phyloP scores from a whole-genome alignment of 257 asterid genomes.

The Buddleja alternifolia region DNA sequence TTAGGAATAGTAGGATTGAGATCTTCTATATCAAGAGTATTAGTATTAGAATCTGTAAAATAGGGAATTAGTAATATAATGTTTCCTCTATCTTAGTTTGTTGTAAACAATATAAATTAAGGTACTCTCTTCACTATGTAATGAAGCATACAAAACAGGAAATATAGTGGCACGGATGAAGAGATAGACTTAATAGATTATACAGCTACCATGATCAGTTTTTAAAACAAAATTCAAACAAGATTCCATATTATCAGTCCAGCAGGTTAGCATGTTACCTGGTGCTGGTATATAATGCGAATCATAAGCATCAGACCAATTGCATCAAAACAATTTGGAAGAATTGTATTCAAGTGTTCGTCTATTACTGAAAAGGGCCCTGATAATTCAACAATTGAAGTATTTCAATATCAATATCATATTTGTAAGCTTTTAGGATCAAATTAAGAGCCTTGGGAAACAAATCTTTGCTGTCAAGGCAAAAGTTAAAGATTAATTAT shows the following conservation, averaged over 20 bases:
- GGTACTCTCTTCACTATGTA: no score
- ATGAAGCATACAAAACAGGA: neutral
- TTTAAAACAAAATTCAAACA: conserved; percentile 11
- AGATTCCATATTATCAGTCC: conserved; percentile 14
- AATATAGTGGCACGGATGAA: neutral
- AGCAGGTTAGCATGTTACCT: conserved; percentile 56
- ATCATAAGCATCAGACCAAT: conserved; percentile 99
- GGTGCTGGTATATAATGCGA: conserved; percentile 97
- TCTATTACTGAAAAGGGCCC: conserved; percentile 93
- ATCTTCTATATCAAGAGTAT: no score
- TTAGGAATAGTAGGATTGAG: no score
- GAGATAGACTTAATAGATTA: conserved; percentile 14
- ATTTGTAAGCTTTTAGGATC: neutral
- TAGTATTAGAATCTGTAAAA: no score
- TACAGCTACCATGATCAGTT: conserved; percentile 7
- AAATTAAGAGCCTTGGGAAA: conserved; percentile 19
- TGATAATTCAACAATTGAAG: conserved; percentile 45
- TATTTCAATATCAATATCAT: conserved; percentile 28
- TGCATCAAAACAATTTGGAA: conserved; percentile 91
- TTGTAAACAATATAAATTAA: no score
- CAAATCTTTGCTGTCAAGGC: conserved; percentile 4
- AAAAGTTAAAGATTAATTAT: neutral
- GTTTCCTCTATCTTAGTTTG: no score
- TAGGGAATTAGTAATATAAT: no score
- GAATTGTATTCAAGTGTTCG: conserved; percentile 81